Evolutionary conservation across 106 monocot genomes (phyloP), one percentile per base, ranked within the genome.

Genomic region (Dioscorea alata): DNA sequence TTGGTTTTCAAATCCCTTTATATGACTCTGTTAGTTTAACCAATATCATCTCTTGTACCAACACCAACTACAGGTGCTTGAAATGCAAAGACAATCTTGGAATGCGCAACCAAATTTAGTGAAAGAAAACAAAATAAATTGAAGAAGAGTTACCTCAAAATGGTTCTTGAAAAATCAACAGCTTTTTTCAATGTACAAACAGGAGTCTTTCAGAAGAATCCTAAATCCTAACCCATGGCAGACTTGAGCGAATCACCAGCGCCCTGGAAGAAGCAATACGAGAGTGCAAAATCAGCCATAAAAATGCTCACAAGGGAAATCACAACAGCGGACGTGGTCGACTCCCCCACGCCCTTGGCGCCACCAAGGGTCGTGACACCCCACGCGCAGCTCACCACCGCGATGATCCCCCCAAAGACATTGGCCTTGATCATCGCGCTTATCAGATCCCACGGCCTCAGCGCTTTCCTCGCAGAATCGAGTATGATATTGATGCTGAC

Each of bases 351-450:
- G 25, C 85, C 89, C 76, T 89, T 89, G 18, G 89, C 89, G 12
- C 89, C 89, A 2, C 89, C 85, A 13, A 84, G 50, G 17, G 96
- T 97, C 4, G 96, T 92, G 34, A 83, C 79, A 0, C 96, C 96
- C 92, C 92, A 97, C 4, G 96, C 77, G 61, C 91, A 96, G 68
- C 95, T 96, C 19, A 96, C 91, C 1, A 92, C 77, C 0, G 95
- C 79, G 35, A 97, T 92, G 14, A 97, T 84, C 20, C 63, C 82
- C 15, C 95, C 89, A 69, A 92, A 96, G 10, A 89, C 92, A 48
- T 82, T 81, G 0, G 92, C 84, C 70, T 97, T 97, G 25, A 97
- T 86, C 82, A 92, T 69, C 23, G 96, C 78, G 61, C 91, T 96
- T 19, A 88, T n/a, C 4, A 96, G 33, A 59, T 89, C 89, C 85